These are phyloP conservation scores for Debaryomyces fabryi DNA, from an alignment of 1,139 yeast genomes.

Conservation along the genomic window DNA sequence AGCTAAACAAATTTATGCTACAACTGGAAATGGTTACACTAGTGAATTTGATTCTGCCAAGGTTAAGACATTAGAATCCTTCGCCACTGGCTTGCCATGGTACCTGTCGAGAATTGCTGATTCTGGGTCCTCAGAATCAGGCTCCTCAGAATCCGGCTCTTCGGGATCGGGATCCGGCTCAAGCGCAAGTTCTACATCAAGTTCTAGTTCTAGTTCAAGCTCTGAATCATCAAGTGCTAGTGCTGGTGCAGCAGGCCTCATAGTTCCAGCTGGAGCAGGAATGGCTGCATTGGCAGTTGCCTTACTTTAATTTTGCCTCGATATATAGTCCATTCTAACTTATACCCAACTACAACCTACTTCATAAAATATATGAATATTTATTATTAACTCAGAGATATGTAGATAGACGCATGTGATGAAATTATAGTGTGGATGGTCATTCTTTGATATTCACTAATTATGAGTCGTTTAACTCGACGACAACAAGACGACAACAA, in stretches of 20 bases:
- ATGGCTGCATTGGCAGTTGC: slow-evolving; percentile 41
- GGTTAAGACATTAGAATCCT: slow-evolving; percentile 30
- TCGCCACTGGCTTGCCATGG: slow-evolving; percentile 50
- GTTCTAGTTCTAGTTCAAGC: slow-evolving; percentile 6
- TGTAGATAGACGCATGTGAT: background rate
- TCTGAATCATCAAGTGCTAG: slow-evolving; percentile 7
- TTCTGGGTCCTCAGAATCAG: background rate
- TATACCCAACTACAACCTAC: background rate
- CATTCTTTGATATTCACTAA: background rate
- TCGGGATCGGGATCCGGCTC: slow-evolving; percentile 1
- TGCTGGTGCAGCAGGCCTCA: slow-evolving; percentile 18
- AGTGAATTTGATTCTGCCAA: slow-evolving; percentile 35
- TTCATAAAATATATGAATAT: background rate
- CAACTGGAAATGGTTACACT: slow-evolving; percentile 44
- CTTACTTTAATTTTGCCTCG: slow-evolving; percentile 26
- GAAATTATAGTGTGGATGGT: background rate
- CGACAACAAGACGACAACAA: too few relatives aligned
- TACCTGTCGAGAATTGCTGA: slow-evolving; percentile 21
- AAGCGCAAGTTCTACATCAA: slow-evolving; percentile 3
- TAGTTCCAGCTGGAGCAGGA: slow-evolving; percentile 39
- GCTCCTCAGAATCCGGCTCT: slow-evolving; percentile 3
- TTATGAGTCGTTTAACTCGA: background rate
- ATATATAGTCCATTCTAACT: background rate
- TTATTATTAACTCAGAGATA: background rate
- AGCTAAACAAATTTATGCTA: slow-evolving; percentile 42